A percentile compares a stretch with the other conserved stretches of the same genome.
Evolutionary conservation across 2,329 filamentous ascomycete species (phyloP).

Genomic region (Periconia sp.): DNA sequence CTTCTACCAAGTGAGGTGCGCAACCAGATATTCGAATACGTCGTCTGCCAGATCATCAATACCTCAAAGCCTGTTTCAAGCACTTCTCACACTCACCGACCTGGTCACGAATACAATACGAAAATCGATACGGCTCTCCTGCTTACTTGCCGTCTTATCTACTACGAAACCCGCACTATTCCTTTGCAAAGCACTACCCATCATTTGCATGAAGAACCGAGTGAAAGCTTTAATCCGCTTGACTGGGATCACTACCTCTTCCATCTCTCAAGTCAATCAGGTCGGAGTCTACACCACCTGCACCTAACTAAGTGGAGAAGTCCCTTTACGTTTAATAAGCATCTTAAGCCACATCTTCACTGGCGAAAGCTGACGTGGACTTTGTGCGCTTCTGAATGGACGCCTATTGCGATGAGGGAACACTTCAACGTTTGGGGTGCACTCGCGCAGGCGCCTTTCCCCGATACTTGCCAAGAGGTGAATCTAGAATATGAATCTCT

Average conservation of each 20-base stretch:
- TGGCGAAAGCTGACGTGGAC: conserved; percentile 35
- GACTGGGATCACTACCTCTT: conserved; percentile 26
- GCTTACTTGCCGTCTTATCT: conserved; percentile 47
- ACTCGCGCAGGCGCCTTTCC: conserved; percentile 15
- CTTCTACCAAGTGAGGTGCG: conserved; percentile 32
- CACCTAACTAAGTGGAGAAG: conserved; percentile 17
- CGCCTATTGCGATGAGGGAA: conserved; percentile 8
- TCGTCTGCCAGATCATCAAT: conserved; percentile 20
- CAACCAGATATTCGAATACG: conserved; percentile 19
- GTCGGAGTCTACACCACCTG: conserved; percentile 27
- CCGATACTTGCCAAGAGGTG: conserved; percentile 28
- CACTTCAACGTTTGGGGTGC: conserved; percentile 10
- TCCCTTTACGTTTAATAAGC: conserved; percentile 9
- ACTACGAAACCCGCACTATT: conserved; percentile 45
- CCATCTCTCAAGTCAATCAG: conserved; percentile 25
- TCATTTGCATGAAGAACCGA: conserved; percentile 18
- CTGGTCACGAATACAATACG: conserved; percentile 38
- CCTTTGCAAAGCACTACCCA: conserved; percentile 39
- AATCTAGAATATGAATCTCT: conserved; percentile 28
- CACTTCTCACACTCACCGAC: conserved; percentile 21
- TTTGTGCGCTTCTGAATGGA: conserved; percentile 19
- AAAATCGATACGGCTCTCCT: conserved; percentile 38
- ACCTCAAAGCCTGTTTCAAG: conserved; percentile 8
- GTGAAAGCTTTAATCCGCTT: conserved; percentile 15
- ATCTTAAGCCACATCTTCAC: conserved; percentile 20